These are phyloP conservation scores for Hypoxylon sp. DNA, from an alignment of 2,329 filamentous ascomycete genomes.

Conservation along the genomic window DNA sequence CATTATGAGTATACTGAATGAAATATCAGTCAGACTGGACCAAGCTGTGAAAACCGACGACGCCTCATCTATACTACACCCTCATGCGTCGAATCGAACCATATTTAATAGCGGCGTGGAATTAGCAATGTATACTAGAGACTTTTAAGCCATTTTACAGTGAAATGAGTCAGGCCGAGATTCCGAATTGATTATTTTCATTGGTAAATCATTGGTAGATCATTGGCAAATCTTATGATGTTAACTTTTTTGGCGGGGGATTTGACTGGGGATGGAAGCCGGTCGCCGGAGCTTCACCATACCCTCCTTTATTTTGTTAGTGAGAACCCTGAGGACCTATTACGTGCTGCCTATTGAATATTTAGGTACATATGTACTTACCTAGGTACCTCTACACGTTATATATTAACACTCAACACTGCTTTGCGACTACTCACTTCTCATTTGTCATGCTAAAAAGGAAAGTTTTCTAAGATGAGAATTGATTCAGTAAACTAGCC, in stretches of 20 bases:
- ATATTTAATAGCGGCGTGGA: not conserved
- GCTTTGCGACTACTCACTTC: not conserved
- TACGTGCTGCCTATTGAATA: too few species aligned
- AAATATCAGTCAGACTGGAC: not conserved
- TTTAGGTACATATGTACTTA: too few species aligned
- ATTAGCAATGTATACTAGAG: not conserved
- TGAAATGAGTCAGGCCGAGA: constrained; percentile 39
- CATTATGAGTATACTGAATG: constrained; percentile 18
- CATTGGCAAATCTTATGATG: constrained; percentile 19
- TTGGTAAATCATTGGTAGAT: too few species aligned
- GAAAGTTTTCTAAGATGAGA: not conserved
- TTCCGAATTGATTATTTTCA: constrained; percentile 24
- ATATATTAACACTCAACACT: not conserved
- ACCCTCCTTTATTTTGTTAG: not conserved
- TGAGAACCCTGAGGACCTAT: not conserved
- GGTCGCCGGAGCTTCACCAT: constrained; percentile 30
- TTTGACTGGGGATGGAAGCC: constrained; percentile 17
- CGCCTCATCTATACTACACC: not conserved
- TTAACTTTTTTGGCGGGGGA: constrained; percentile 21
- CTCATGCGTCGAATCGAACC: constrained; percentile 9
- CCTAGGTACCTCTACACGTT: too few species aligned
- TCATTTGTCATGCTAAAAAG: not conserved
- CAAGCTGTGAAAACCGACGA: not conserved
- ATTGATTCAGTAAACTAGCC: constrained; percentile 15
- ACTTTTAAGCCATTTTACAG: constrained; percentile 24